Percentiles rank a stretch among this genome's conserved stretches.
Conservation (phyloP, 2,329 filamentous ascomycete genomes). For the Didymella lethalis region DNA sequence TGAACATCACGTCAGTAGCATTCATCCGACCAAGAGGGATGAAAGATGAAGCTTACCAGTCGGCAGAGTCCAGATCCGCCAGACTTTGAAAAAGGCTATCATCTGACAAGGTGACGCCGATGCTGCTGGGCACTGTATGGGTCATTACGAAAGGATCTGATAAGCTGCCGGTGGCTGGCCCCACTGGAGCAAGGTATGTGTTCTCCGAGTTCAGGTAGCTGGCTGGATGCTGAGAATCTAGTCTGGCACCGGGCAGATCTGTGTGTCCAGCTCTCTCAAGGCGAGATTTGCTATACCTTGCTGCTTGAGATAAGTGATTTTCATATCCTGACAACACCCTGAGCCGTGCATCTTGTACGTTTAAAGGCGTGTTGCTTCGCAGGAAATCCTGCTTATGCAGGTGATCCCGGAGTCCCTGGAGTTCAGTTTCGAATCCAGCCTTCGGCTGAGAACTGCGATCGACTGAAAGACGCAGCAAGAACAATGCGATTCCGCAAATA, state of each 20-base stretch:
- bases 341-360: background rate
- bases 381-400: background rate
- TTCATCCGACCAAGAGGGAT: background rate
- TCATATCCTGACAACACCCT: background rate
- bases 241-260: background rate
- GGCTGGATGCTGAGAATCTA: background rate
- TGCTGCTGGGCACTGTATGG: background rate
- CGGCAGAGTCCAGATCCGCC: constrained; percentile 2
- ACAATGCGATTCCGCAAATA: background rate
- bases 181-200: background rate
- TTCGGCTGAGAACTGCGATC: background rate
- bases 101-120: background rate
- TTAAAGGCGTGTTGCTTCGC: background rate
- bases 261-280: background rate
- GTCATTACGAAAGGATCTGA: background rate
- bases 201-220: background rate
- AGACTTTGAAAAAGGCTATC: constrained; percentile 4
- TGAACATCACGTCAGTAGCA: background rate
- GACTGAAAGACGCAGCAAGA: background rate
- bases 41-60: background rate
- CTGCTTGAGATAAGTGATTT: background rate
- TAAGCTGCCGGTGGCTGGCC: background rate
- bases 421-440: background rate
- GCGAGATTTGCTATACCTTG: background rate
- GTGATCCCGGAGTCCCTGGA: background rate